These are phyloP conservation scores for Gymnopus androsaceus DNA, from an alignment of 1,284 basidiomycete species.

Conservation along the genomic window DNA sequence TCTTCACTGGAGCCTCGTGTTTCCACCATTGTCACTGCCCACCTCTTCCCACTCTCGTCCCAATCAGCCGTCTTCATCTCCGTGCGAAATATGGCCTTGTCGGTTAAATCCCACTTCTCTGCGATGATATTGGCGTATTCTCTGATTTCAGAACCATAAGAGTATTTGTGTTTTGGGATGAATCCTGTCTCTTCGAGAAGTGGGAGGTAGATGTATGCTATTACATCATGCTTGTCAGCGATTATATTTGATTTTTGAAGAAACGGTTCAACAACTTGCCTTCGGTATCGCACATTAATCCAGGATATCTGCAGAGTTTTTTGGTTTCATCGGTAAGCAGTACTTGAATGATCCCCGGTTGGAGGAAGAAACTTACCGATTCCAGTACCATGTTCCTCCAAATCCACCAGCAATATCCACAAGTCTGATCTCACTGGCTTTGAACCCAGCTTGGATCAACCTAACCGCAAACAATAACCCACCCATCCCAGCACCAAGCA, in stretches of 20 bases:
- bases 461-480: conserved; percentile 18
- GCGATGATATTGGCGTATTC: conserved; percentile 21
- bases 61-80: conserved; percentile 7
- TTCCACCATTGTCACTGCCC: conserved; percentile 12
- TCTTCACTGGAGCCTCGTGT: conserved; percentile 12
- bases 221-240: background rate
- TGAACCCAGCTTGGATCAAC: conserved; percentile 20
- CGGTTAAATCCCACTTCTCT: conserved; percentile 18
- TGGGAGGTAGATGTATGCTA: conserved; percentile 15
- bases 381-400: conserved; percentile 26
- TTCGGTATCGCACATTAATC: conserved; percentile 21
- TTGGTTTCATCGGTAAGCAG: too few species aligned
- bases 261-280: background rate
- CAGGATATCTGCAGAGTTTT: conserved; percentile 19
- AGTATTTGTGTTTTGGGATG: conserved; percentile 21
- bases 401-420: conserved; percentile 21
- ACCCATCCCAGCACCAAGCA: conserved; percentile 20
- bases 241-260: background rate
- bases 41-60: conserved; percentile 15
- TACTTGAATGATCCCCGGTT: too few species aligned
- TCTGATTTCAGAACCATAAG: conserved; percentile 20
- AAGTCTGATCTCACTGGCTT: conserved; percentile 16
- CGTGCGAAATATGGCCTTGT: conserved; percentile 20
- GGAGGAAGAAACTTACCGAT: background rate
- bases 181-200: conserved; percentile 24